Percentiles rank a stretch among this genome's conserved stretches.
phyloP scores from a whole-genome alignment of 1,139 yeast genomes.

The Pneumocystis sp. region DNA sequence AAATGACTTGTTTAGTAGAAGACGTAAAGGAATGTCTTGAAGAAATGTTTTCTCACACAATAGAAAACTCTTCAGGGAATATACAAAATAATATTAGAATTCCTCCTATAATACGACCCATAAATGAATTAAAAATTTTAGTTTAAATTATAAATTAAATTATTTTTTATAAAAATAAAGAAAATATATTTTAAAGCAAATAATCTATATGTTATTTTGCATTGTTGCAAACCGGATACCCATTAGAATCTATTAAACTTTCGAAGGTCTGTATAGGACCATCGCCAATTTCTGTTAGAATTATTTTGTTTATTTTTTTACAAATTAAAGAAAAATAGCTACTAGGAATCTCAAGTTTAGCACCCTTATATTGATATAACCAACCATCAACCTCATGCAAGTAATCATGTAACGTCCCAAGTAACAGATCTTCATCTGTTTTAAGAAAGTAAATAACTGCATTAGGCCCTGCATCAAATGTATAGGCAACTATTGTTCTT shows the following conservation, averaged over 20 bases:
- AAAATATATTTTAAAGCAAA: neutral
- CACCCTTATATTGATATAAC: slow-evolving; percentile 29
- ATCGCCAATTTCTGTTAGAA: slow-evolving; percentile 70
- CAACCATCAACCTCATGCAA: slow-evolving; percentile 57
- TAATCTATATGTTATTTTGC: neutral
- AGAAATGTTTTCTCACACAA: slow-evolving; percentile 62
- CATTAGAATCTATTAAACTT: slow-evolving; percentile 12
- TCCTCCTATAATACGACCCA: neutral
- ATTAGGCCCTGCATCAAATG: slow-evolving; percentile 98
- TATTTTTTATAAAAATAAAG: neutral
- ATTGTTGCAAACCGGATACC: slow-evolving; percentile 5
- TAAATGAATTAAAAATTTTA: neutral
- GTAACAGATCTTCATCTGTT: slow-evolving; percentile 50
- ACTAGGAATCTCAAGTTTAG: slow-evolving; percentile 26
- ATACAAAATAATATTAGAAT: neutral
- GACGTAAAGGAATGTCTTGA: slow-evolving; percentile 43
- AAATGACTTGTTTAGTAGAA: slow-evolving; percentile 42
- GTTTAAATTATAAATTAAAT: neutral
- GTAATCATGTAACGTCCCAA: slow-evolving; percentile 26
- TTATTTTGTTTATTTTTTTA: slow-evolving; percentile 64
- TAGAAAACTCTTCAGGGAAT: neutral
- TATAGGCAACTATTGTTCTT: slow-evolving; percentile 72
- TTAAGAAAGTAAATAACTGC: slow-evolving; percentile 82
- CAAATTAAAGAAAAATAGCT: slow-evolving; percentile 39
- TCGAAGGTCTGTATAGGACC: slow-evolving; percentile 41